Evolutionary conservation across 352 stramenopile species (phyloP), one percentile per base, ranked within the genome.

Genomic region (Pythium vanterpoolii): DNA sequence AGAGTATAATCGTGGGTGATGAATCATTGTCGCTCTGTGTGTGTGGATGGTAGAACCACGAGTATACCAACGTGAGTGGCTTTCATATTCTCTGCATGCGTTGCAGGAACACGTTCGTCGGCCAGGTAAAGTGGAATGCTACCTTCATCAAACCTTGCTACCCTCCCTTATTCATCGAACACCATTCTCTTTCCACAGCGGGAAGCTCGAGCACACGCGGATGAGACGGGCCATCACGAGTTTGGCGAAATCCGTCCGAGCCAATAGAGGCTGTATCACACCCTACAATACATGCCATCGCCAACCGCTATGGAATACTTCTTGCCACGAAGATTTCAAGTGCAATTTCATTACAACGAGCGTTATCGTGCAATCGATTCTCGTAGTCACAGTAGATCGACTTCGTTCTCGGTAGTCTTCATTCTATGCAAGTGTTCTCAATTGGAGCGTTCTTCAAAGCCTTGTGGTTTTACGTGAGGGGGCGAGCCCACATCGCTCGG

Each of bases 11-110:
- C 3, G 46, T 23, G 19, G 34, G 3, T 23, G 33, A 46, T 13
- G 8, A 34, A 36, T 55, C 33, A 39, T 26, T 39, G 9, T 13
- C 23, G 16, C 30, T 26, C 3, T 55, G 18, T 31, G 13, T n/a
- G n/a, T n/a, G n/a, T n/a, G n/a, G n/a, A n/a, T n/a, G n/a, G n/a
- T 26, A 27, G 73, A 93, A 88, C 46, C 84, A 93, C 62, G 82
- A 90, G 51, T 93, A 83, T 56, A 93, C 84, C 10, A 81, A 90
- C 56, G 62, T 90, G 26, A 77, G 71, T 42, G 72, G 73, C 27
- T 93, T 93, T 63, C 86, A 62, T 23, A 90, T 90, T 58, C 62
- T 86, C 56, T 93, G 84, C 47, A 68, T 92, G 53, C 71, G 72
- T 18, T 93, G 84, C 57, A 77, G 74, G 36, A 69, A 71, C 26